Conservation (phyloP, 768 basidiomycete genomes). For the Mycena polygramma region DNA sequence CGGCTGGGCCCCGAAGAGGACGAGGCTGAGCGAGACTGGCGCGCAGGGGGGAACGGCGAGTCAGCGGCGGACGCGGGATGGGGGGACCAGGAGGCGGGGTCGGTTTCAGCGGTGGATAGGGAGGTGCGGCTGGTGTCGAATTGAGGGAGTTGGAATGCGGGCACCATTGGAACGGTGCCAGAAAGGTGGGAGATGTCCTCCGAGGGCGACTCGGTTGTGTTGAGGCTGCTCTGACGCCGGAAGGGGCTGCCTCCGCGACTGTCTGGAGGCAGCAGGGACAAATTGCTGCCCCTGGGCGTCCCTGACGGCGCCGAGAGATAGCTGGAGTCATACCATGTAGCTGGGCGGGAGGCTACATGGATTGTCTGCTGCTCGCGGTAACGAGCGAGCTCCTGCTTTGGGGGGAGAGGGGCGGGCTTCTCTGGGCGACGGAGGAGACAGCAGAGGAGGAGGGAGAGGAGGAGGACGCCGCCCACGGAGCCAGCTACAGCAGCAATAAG, state of each 20-base stretch:
- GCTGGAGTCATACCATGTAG: slow-evolving; percentile 42
- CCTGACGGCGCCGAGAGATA: slow-evolving; percentile 42
- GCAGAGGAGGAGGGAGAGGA: slow-evolving; percentile 51
- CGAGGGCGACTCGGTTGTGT: slow-evolving; percentile 33
- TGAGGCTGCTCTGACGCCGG: slow-evolving; percentile 33
- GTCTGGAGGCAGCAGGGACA: slow-evolving; percentile 47
- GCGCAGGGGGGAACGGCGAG: slow-evolving; percentile 23
- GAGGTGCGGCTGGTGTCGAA: slow-evolving; percentile 45
- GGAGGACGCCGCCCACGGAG: slow-evolving; percentile 54
- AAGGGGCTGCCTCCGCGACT: slow-evolving; percentile 33
- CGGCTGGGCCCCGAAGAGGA: slow-evolving; percentile 40
- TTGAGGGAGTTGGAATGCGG: slow-evolving; percentile 40
- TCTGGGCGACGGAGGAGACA: slow-evolving; percentile 52
- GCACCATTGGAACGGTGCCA: slow-evolving; percentile 31
- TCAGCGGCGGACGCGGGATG: slow-evolving; percentile 15
- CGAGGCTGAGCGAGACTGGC: slow-evolving; percentile 26
- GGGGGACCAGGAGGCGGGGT: slow-evolving; percentile 11
- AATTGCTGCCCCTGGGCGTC: slow-evolving; percentile 46
- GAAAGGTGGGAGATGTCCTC: slow-evolving; percentile 36
- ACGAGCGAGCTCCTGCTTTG: slow-evolving; percentile 74
- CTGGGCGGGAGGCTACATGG: slow-evolving; percentile 18
- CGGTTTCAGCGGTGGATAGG: slow-evolving; percentile 36
- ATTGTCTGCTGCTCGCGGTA: slow-evolving; percentile 61
- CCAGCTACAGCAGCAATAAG: slow-evolving; percentile 65
- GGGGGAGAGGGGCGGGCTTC: slow-evolving; percentile 66